These are phyloP conservation scores for Neofusicoccum ribis DNA, from an alignment of 2,329 filamentous ascomycete genomes.

Conservation along the genomic window DNA sequence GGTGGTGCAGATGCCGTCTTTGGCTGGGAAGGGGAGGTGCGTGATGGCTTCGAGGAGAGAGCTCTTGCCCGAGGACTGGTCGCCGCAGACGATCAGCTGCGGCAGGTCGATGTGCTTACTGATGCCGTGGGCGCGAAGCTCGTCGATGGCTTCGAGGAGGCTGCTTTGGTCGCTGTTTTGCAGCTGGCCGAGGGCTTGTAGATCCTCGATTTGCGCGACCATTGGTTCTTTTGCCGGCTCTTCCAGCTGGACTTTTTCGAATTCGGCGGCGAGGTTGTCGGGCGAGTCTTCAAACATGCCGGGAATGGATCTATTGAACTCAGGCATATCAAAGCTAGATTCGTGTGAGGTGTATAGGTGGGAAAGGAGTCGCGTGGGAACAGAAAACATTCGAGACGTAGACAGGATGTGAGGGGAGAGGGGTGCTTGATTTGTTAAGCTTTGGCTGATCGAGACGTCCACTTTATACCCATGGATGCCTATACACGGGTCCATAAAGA, in stretches of 20 bases:
- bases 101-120: conserved; percentile 49
- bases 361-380: not conserved
- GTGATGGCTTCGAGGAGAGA: conserved; percentile 66
- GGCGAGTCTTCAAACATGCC: not conserved
- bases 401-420: not conserved
- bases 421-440: not conserved
- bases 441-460: not conserved
- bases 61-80: conserved; percentile 64
- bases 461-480: not conserved
- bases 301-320: not conserved
- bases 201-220: not conserved
- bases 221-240: not conserved
- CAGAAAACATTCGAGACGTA: not conserved
- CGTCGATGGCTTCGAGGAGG: conserved; percentile 56
- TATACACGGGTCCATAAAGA: not conserved
- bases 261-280: not conserved
- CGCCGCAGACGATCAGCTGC: conserved; percentile 60
- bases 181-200: conserved; percentile 27
- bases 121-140: conserved; percentile 51
- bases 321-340: not conserved
- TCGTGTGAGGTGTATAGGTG: not conserved
- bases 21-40: conserved; percentile 59
- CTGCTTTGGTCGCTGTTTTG: conserved; percentile 37
- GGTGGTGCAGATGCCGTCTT: conserved; percentile 58
- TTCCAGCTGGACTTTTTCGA: not conserved